Base-by-base conservation (phyloP, 371 early-diverging fungal genomes). In the Actinomortierella ambigua region DNA sequence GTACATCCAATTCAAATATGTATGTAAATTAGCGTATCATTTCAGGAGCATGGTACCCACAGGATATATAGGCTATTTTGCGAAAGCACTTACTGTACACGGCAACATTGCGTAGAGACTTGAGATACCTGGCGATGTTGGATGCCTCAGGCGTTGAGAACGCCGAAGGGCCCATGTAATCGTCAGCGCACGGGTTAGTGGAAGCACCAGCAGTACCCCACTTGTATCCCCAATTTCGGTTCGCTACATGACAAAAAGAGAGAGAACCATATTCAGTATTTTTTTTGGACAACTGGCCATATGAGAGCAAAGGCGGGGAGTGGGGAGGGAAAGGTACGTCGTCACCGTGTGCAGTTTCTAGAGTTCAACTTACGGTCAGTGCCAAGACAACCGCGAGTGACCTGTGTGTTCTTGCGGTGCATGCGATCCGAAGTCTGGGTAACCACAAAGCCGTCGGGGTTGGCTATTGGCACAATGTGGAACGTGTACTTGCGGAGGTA, bases 401-500 rank as follows among this genome's bases (percentile, higher is more conserved):
- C n/a, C 39, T 73, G 65, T 11, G 86, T 69, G 73, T 85, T 86
- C 77, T 88, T 88, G 59, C 88, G 70, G 82, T 86, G 86, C 58
- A 86, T 61, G 20, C 88, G 77, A 56, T 78, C 56, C 9, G 65
- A 61, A 20, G 68, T 67, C 69, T 81, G 77, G 18, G 85, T 76
- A 64, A 80, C 78, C 41, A 77, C 82, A 56, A 84, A 86, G 9
- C 88, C 88, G 55, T 88, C 88, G 17, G 82, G 82, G 71, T 88
- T 88, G 70, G 83, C 78, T 23, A 86, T 57, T 11, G 88, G 88
- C 48, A 48, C 24, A 2, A 23, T 47, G 43, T 55, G 55, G 43
- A 55, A 43, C 3, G 55, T 55, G 27, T 44, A 55, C 55, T 43
- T 55, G 18, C 43, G 27, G 43, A 55, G 46, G n/a, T 55, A 55